Base-by-base conservation (phyloP, 2,329 filamentous ascomycete species). In the Colletotrichum sp. region DNA sequence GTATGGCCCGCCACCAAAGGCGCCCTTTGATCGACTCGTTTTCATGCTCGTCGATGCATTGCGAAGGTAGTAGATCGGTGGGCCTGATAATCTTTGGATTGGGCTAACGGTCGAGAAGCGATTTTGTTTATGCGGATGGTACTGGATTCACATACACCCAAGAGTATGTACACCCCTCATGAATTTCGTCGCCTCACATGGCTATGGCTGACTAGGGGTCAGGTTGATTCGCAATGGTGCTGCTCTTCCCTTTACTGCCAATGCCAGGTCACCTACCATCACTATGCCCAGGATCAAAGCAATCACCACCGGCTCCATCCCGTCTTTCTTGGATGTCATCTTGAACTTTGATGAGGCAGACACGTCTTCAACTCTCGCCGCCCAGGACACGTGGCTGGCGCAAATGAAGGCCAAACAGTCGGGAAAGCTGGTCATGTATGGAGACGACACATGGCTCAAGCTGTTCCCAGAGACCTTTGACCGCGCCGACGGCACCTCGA, bases 11-110 rank as follows among this genome's bases (percentile, higher is more conserved):
- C 89, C 89, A 8, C 92, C 94, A 4, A 85, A 88, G 64, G 90
- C 94, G 38, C 92, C 94, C 0, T 99, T 99, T 83, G 92, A 98
- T 84, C 96, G 94, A 81, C 88, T 98, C 69, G 89, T 99, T 69
- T 98, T 99, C 84, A 98, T 99, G 96, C 96, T 99, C 8, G 94
- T 99, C 32, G 97, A 99, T 90, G 96, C 97, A 28, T 85, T 99
- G 83, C 91, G 96, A 84, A 98, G 95, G 94, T 96, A 89, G 75
- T 8, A 16, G 70, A 28, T 21, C 30, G 7, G 4, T 21, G 28
- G n/a, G 28, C 21, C 18, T 32, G 28, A 6, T 21, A n/a, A n/a
- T 8, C 9, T 28, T 21, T 34, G 30, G 28, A 21, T 21, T 24
- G 30, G 18, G 34, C 55, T 58, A 36, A n/a, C 26, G n/a, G 28